Conservation (phyloP, 768 basidiomycete species). For the Suillus hirtellus region DNA sequence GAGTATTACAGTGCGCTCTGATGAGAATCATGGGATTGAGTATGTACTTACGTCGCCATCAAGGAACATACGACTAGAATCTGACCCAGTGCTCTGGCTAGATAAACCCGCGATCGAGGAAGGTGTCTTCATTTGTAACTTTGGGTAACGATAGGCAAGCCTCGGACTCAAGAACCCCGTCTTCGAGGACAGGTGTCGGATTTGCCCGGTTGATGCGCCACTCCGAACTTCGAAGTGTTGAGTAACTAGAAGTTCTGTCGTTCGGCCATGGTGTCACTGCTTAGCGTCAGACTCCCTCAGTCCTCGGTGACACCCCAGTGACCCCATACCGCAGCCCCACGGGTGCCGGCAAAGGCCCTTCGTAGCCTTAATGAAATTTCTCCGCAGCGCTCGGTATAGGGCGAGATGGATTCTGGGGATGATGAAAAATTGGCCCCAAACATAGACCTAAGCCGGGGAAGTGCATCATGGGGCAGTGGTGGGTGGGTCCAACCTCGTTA, state of each 20-base stretch:
- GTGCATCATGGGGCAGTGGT: neutral
- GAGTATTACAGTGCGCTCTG: neutral
- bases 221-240: neutral
- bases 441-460: neutral
- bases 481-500: neutral
- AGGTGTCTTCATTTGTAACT: neutral
- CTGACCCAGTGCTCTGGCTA: neutral
- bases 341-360: neutral
- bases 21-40: neutral
- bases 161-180: neutral
- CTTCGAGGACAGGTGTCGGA: neutral
- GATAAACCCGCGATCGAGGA: neutral
- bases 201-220: neutral
- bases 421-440: neutral
- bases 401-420: neutral
- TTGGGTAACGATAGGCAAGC: constrained; percentile 5
- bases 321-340: neutral
- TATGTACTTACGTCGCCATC: neutral
- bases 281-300: neutral
- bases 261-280: neutral
- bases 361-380: no score
- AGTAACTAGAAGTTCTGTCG: no score
- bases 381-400: neutral
- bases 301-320: no score
- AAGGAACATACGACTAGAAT: neutral